Conservation (phyloP, 306 rosid genomes). For the Notholithocarpus densiflorus region DNA sequence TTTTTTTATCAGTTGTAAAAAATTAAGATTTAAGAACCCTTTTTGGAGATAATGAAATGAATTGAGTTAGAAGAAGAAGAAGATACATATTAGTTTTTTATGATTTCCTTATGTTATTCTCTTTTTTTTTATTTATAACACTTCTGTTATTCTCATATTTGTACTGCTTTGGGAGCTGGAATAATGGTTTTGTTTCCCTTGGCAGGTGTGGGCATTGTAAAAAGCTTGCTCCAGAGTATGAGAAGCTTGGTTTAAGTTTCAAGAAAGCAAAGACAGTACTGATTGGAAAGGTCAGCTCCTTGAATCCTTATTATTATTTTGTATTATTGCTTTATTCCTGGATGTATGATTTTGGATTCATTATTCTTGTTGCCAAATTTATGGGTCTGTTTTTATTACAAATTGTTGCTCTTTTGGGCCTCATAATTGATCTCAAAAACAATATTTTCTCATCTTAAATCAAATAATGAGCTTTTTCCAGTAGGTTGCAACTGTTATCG, state of each 20-base stretch:
- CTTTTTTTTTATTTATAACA: no score
- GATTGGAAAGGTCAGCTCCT: constrained; percentile 67
- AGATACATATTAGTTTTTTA: no score
- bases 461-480: not conserved
- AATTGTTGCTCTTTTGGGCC: not conserved
- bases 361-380: not conserved
- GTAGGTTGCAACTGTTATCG: not conserved
- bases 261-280: constrained; percentile 60
- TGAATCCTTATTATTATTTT: not conserved
- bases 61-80: no score
- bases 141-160: not conserved
- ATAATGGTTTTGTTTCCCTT: not conserved
- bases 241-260: constrained; percentile 73
- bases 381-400: not conserved
- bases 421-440: not conserved
- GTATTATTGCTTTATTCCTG: not conserved
- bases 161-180: not conserved
- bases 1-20: no score
- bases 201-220: constrained; percentile 96
- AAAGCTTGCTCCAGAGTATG: constrained; percentile 85
- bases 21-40: no score
- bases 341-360: not conserved
- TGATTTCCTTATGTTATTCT: no score
- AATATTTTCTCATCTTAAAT: not conserved
- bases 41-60: no score